Evolutionary conservation across 2,329 filamentous ascomycete species (phyloP).

Genomic region (Pestalotiopsis sp.): DNA sequence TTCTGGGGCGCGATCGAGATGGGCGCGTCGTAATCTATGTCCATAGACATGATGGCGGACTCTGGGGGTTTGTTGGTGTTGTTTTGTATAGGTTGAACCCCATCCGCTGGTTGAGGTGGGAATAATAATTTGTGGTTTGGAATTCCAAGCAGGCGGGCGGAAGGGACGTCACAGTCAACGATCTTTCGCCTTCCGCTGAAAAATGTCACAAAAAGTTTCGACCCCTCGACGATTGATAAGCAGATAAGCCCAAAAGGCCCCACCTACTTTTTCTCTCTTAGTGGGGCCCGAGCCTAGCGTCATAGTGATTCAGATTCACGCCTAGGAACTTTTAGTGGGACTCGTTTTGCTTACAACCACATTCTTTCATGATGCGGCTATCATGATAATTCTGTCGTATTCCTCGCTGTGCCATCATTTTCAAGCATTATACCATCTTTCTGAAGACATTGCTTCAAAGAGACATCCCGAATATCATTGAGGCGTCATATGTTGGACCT

Average conservation of each 20-base stretch:
- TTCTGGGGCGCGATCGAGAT: slow-evolving; percentile 9
- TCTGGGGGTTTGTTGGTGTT: background rate
- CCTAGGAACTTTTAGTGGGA: background rate
- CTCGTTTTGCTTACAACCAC: background rate
- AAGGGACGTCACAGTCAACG: slow-evolving; percentile 6
- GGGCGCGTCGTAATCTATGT: slow-evolving; percentile 9
- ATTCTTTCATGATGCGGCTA: background rate
- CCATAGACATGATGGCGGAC: slow-evolving; percentile 4
- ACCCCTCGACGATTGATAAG: slow-evolving; percentile 10
- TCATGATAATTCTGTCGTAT: background rate
- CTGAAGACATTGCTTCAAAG: too few relatives aligned
- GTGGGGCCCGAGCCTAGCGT: background rate
- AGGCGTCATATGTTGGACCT: too few relatives aligned
- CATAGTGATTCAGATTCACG: background rate
- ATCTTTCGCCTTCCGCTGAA: background rate
- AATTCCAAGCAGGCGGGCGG: background rate
- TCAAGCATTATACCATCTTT: too few relatives aligned
- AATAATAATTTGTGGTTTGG: background rate
- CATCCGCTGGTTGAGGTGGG: background rate
- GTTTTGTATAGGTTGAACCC: background rate
- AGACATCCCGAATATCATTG: too few relatives aligned
- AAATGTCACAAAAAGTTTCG: slow-evolving; percentile 12
- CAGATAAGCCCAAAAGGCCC: slow-evolving; percentile 4
- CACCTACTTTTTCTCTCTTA: background rate
- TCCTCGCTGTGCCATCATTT: background rate